Base-by-base conservation (phyloP, 2,329 filamentous ascomycete genomes). In the Coniochaeta hoffmannii region DNA sequence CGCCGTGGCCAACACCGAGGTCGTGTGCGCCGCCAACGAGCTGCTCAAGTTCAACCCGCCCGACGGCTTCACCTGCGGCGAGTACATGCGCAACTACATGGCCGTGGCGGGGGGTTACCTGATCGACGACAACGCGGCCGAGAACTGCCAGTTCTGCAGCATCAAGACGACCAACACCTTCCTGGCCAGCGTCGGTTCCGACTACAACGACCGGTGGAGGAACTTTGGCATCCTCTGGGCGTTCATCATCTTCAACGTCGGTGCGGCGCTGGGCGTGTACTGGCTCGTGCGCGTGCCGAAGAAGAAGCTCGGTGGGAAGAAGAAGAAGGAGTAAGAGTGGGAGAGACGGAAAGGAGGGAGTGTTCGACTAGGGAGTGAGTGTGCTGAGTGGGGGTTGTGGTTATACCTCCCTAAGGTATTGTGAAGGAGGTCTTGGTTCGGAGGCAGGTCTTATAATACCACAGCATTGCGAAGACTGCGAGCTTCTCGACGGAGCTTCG, bases 1-100 rank as follows among this genome's bases (percentile, higher is more conserved):
- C 0, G 89, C 82, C 3, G 73, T 96, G 5, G 87, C 88, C 38
- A 85, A 87, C 63, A 82, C 82, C 0, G 51, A 71, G 0, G 83
- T 93, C 31, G 61, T 67, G 0, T 96, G 91, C 68, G 82, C 88
- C 0, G 60, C 68, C 6, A 88, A 87, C 65, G 91, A 96, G 68
- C 78, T 82, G 58, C 74, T 89, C 22, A 66, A 71, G n/a, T 86
- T 96, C 64, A 68, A 81, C 10, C 85, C 90, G 0, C 76, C 81
- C 0, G 57, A 68, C 1, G 76, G 77, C n/a, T 57, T 73, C 62
- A 87, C 79, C 0, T 92, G 89, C 64, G 65, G 60, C 0, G 64
- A 80, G 12, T 92, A 88, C 65, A 66, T 90, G 61, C 50, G 58
- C 0, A 31, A 62, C 0, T 88, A 80, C 62, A 79, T 84, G 1